Evolutionary conservation across 169 alveolate species (phyloP).

Genomic region (Plasmodium vivax): DNA sequence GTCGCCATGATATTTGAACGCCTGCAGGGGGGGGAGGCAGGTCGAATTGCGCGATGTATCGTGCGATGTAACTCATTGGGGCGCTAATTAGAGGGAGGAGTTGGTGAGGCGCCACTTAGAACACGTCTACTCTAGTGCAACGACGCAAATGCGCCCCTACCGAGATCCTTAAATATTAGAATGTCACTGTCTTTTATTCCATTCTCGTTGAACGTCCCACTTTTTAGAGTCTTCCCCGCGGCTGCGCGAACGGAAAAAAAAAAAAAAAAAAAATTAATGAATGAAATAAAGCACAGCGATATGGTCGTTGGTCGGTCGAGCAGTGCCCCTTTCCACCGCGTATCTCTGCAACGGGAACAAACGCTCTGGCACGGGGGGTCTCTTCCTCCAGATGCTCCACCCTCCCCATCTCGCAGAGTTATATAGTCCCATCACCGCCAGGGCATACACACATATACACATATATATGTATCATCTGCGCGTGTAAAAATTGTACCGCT

Average conservation of each 20-base stretch:
- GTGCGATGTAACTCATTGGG: slow-evolving; percentile 10
- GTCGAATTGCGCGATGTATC: not conserved
- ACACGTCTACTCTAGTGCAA: not conserved
- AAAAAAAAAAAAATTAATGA: not conserved
- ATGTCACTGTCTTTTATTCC: slow-evolving; percentile 86
- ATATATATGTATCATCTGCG: slow-evolving; percentile 1
- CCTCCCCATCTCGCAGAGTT: not conserved
- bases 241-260: slow-evolving; percentile 13
- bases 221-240: slow-evolving; percentile 51
- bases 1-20: slow-evolving; percentile 96
- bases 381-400: not conserved
- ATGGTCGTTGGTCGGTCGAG: not conserved
- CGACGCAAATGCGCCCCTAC: slow-evolving; percentile 27
- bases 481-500: slow-evolving; percentile 73
- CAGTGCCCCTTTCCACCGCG: not conserved
- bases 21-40: slow-evolving; percentile 80
- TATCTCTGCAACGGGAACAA: not conserved
- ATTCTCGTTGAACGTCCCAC: slow-evolving; percentile 50
- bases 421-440: not conserved
- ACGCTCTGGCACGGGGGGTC: not conserved
- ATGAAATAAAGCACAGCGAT: not conserved
- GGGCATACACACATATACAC: not conserved
- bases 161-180: slow-evolving; percentile 86
- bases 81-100: not conserved
- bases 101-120: not conserved